phyloP scores from a whole-genome alignment of 129 eudicot species.

The sunflower (Helianthus annuus) region DNA sequence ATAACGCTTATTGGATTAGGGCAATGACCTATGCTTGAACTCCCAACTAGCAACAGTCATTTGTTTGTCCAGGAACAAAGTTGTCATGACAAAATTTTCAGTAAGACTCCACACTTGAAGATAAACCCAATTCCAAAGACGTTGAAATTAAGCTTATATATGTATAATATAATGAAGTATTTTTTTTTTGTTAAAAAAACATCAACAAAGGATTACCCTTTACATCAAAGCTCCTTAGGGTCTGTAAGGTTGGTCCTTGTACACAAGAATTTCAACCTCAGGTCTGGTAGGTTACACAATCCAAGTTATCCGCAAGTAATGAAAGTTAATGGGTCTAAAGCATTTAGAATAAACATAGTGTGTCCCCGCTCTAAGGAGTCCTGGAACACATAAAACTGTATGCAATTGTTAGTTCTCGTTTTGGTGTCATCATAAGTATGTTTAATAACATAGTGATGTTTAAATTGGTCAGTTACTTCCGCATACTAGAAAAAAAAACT shows the following conservation, averaged over 20 bases:
- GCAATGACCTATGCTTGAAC: background rate
- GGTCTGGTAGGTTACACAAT: too few species aligned
- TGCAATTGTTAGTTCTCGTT: slow-evolving; percentile 14
- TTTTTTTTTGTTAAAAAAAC: background rate
- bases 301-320: too few species aligned
- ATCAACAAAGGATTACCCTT: slow-evolving; percentile 15
- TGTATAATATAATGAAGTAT: background rate
- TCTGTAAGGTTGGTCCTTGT: slow-evolving; percentile 11
- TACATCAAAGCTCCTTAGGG: slow-evolving; percentile 17
- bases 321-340: too few species aligned
- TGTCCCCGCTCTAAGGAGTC: background rate
- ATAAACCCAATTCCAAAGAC: slow-evolving; percentile 10
- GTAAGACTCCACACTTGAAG: background rate
- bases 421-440: slow-evolving; percentile 1
- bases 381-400: background rate
- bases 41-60: background rate
- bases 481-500: background rate
- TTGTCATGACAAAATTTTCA: background rate
- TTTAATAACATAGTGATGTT: background rate
- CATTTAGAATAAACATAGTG: background rate
- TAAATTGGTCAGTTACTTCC: slow-evolving; percentile 12
- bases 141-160: slow-evolving; percentile 8
- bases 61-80: background rate
- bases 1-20: background rate
- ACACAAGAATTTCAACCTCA: background rate